Conservation (phyloP, 352 stramenopile genomes). For the Globisporangium ultimum region DNA sequence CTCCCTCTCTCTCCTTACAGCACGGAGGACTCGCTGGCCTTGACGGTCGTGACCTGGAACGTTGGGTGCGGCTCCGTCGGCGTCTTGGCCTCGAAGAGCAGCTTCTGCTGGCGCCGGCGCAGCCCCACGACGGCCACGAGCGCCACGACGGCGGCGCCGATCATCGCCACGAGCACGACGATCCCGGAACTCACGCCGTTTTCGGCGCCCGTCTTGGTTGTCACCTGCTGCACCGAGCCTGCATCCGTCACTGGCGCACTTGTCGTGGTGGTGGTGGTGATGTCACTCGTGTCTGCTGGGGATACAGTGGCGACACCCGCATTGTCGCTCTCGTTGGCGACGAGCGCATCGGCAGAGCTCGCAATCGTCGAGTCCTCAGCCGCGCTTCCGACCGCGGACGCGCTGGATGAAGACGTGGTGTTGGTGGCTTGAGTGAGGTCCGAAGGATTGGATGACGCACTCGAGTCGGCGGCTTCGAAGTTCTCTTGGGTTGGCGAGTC, state of each 20-base stretch:
- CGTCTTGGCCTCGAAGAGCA: conserved; percentile 38
- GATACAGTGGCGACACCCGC: too few species aligned
- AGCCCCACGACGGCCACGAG: conserved; percentile 36
- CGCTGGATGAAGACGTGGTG: too few species aligned
- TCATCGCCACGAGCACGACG: conserved; percentile 35
- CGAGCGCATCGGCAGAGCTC: not conserved
- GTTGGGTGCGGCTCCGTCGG: conserved; percentile 30
- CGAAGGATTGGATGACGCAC: not conserved
- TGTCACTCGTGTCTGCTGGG: too few species aligned
- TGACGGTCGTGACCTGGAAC: conserved; percentile 9
- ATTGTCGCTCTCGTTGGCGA: not conserved
- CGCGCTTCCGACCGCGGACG: too few species aligned
- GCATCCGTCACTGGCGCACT: not conserved
- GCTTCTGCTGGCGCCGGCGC: conserved; percentile 39
- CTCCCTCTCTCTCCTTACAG: too few species aligned
- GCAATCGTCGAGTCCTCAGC: not conserved
- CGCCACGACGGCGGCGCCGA: conserved; percentile 36
- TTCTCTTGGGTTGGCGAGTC: not conserved
- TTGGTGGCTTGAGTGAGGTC: not conserved
- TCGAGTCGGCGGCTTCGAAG: not conserved
- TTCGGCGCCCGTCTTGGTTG: conserved; percentile 25
- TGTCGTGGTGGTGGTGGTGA: not conserved
- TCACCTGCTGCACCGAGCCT: conserved; percentile 14
- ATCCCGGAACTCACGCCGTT: conserved; percentile 20
- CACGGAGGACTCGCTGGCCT: conserved; percentile 4